Conservation (phyloP, 192 early-diverging fungal species). For the Backusella psychrophila region DNA sequence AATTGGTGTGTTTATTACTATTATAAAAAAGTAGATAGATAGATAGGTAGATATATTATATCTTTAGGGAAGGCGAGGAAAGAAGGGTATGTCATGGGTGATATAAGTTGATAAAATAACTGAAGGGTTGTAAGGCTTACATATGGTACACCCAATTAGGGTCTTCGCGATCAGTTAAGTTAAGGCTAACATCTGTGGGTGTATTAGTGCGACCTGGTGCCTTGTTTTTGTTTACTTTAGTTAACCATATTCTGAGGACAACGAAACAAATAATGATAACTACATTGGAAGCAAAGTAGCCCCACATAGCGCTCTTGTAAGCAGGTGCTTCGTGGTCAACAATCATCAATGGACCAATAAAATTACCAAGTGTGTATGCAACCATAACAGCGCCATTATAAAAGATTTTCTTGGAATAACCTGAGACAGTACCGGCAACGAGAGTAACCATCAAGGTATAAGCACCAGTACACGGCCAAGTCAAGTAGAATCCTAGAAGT, state of each 20-base stretch:
- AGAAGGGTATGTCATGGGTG: no score
- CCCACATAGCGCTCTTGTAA: conserved; percentile 12
- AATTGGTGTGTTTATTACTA: no score
- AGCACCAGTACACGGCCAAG: neutral
- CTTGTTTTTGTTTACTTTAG: neutral
- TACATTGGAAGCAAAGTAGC: conserved; percentile 1
- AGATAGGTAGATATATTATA: no score
- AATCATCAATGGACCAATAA: conserved; percentile 23
- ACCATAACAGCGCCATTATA: conserved; percentile 6
- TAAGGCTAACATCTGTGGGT: neutral
- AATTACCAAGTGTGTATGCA: conserved; percentile 15
- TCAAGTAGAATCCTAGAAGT: neutral
- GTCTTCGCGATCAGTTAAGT: conserved; percentile 7
- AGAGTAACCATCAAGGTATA: neutral
- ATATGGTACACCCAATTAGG: neutral
- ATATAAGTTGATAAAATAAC: no score
- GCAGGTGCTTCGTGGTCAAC: conserved; percentile 2
- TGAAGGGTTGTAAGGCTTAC: no score
- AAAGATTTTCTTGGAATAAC: conserved; percentile 18
- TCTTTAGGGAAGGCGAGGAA: no score
- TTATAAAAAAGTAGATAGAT: no score
- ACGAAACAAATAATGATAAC: conserved; percentile 1
- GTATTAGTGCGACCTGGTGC: neutral
- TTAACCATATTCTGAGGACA: neutral
- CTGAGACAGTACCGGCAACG: neutral